These are phyloP conservation scores for Stenogyne calaminthoides DNA, from an alignment of 305 asterid species.

Conservation along the genomic window DNA sequence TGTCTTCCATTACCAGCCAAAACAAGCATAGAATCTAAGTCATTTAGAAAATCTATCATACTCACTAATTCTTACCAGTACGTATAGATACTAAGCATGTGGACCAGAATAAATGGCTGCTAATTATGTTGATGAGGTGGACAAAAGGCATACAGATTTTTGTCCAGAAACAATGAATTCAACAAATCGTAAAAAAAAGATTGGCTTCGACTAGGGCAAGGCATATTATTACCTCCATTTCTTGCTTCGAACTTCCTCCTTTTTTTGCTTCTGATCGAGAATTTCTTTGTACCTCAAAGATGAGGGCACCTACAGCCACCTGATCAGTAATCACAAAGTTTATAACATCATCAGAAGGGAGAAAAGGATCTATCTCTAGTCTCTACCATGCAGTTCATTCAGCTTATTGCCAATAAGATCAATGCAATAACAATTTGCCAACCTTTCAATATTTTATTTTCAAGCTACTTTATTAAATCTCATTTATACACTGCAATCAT, in stretches of 20 bases:
- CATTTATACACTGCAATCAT: slow-evolving; percentile 5
- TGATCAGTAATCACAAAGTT: slow-evolving; percentile 36
- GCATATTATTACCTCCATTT: slow-evolving; percentile 82
- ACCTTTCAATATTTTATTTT: background rate
- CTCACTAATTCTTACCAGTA: background rate
- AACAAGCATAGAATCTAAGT: background rate
- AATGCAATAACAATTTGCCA: background rate
- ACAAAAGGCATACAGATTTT: slow-evolving; percentile 6
- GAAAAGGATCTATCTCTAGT: background rate
- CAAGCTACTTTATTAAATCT: background rate
- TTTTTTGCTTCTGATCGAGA: slow-evolving; percentile 89
- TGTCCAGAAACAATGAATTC: background rate
- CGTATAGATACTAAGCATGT: background rate
- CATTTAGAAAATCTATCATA: background rate
- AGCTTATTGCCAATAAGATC: slow-evolving; percentile 16
- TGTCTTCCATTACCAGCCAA: background rate
- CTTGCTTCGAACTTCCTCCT: slow-evolving; percentile 84
- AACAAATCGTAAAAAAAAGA: background rate
- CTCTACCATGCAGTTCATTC: background rate
- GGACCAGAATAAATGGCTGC: background rate
- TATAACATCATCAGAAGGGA: slow-evolving; percentile 4
- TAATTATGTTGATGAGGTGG: background rate
- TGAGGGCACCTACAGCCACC: slow-evolving; percentile 86
- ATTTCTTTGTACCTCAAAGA: slow-evolving; percentile 90
- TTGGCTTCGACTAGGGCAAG: slow-evolving; percentile 11